Conservation (phyloP, 106 monocot species). For the Vanilla planifolia region DNA sequence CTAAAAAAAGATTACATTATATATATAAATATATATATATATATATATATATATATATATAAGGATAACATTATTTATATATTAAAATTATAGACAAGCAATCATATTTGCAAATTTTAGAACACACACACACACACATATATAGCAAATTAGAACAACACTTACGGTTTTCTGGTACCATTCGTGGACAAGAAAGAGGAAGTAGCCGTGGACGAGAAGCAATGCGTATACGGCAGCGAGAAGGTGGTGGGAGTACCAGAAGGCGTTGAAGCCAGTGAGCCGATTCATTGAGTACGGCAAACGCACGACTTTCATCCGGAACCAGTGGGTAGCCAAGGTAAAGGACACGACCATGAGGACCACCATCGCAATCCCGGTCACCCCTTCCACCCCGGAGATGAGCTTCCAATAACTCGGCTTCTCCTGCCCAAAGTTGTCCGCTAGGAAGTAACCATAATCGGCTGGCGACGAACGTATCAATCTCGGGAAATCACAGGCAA, state of each 20-base stretch:
- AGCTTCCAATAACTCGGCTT: conserved; percentile 57
- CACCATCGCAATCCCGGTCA: conserved; percentile 77
- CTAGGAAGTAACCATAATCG: conserved; percentile 24
- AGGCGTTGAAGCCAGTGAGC: conserved; percentile 82
- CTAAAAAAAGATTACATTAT: too few relatives aligned
- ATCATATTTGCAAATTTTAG: too few relatives aligned
- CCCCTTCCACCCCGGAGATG: conserved; percentile 50
- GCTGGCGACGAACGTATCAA: conserved; percentile 40
- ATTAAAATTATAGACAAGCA: too few relatives aligned
- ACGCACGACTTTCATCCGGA: conserved; percentile 50
- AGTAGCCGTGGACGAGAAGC: conserved; percentile 73
- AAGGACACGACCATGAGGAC: conserved; percentile 65
- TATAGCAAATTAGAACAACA: too few relatives aligned
- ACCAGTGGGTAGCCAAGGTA: conserved; percentile 69
- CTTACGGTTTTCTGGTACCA: conserved; percentile 76
- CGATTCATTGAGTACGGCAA: conserved; percentile 55
- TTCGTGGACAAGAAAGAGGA: conserved; percentile 57
- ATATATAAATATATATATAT: too few relatives aligned
- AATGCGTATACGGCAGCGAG: conserved; percentile 64
- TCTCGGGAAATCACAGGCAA: conserved; percentile 77
- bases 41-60: too few relatives aligned
- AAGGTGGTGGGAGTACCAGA: conserved; percentile 92
- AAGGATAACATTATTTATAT: too few relatives aligned
- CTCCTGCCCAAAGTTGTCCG: conserved; percentile 37
- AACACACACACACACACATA: too few relatives aligned